phyloP scores from a whole-genome alignment of 345 rosid species.

The Brassica juncea region DNA sequence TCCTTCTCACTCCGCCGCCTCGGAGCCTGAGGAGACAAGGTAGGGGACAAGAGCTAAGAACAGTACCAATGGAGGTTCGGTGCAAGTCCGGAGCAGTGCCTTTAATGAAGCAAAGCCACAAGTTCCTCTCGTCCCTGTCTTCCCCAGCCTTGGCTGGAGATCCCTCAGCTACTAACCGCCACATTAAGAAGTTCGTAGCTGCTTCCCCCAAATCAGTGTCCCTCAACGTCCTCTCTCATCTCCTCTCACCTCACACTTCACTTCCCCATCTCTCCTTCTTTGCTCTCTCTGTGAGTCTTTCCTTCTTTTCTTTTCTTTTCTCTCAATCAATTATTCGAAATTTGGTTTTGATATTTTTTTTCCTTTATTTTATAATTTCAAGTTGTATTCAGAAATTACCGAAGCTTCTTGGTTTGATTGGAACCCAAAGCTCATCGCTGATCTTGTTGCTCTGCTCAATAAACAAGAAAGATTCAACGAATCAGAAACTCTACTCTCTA shows the following conservation, averaged over 20 bases:
- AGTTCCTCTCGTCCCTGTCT: conserved; percentile 55
- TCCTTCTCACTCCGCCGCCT: conserved; percentile 14
- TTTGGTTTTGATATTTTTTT: neutral
- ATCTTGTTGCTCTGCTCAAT: conserved; percentile 60
- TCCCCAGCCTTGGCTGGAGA: conserved; percentile 48
- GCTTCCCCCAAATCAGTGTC: conserved; percentile 64
- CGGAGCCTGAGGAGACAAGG: conserved; percentile 23
- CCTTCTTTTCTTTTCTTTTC: neutral
- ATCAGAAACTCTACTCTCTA: conserved; percentile 47
- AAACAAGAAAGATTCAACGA: conserved; percentile 54
- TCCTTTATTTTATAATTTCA: neutral
- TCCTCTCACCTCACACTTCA: conserved; percentile 57
- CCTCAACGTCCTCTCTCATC: conserved; percentile 76
- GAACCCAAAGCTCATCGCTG: conserved; percentile 78
- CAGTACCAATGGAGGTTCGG: neutral
- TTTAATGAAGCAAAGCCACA: conserved; percentile 57
- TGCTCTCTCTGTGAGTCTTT: conserved; percentile 63
- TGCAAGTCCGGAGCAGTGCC: conserved; percentile 41
- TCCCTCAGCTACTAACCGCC: conserved; percentile 47
- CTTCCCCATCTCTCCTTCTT: conserved; percentile 54
- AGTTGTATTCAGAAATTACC: conserved; percentile 58
- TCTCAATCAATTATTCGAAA: neutral
- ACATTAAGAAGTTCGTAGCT: conserved; percentile 76
- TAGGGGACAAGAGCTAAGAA: neutral
- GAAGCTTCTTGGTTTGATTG: conserved; percentile 80